These are phyloP conservation scores for Apiotrichum laibachii DNA, from an alignment of 1,284 basidiomycete genomes.

Conservation along the genomic window DNA sequence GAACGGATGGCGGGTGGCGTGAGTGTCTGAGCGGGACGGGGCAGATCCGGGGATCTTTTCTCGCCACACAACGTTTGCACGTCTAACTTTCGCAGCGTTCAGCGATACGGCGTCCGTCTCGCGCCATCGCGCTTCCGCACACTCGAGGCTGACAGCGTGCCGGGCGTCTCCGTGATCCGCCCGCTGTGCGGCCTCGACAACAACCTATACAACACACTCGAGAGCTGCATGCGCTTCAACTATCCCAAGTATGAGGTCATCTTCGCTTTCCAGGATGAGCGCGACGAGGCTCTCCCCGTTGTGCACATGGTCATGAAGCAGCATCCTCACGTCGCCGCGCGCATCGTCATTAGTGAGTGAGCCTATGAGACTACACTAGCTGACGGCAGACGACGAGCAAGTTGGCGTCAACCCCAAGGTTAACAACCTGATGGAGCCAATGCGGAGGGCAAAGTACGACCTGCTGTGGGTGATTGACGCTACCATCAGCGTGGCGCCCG, in stretches of 20 bases:
- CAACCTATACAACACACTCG: conserved; percentile 88
- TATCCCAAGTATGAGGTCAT: conserved; percentile 86
- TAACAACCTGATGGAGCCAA: conserved; percentile 88
- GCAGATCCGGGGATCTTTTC: no score
- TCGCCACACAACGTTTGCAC: not conserved
- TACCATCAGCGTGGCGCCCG: conserved; percentile 74
- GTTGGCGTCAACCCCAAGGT: conserved; percentile 96
- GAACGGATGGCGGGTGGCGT: conserved; percentile 76
- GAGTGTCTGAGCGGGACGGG: conserved; percentile 46
- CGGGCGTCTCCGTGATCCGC: conserved; percentile 85
- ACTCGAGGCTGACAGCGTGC: conserved; percentile 58
- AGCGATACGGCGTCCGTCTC: conserved; percentile 65
- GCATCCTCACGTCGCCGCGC: conserved; percentile 66
- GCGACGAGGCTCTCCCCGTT: conserved; percentile 76
- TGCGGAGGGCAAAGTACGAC: conserved; percentile 75
- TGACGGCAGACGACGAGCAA: conserved; percentile 46
- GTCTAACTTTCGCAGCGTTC: conserved; percentile 56
- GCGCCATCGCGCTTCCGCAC: conserved; percentile 61
- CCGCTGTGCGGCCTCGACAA: conserved; percentile 88
- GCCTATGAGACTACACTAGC: not conserved
- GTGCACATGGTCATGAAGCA: conserved; percentile 71
- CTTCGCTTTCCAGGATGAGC: conserved; percentile 74
- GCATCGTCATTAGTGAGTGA: conserved; percentile 69
- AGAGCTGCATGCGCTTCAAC: conserved; percentile 82
- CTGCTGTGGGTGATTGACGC: conserved; percentile 97